These are phyloP conservation scores for Nicotiana rustica DNA, from an alignment of 305 asterid species.

Conservation along the genomic window DNA sequence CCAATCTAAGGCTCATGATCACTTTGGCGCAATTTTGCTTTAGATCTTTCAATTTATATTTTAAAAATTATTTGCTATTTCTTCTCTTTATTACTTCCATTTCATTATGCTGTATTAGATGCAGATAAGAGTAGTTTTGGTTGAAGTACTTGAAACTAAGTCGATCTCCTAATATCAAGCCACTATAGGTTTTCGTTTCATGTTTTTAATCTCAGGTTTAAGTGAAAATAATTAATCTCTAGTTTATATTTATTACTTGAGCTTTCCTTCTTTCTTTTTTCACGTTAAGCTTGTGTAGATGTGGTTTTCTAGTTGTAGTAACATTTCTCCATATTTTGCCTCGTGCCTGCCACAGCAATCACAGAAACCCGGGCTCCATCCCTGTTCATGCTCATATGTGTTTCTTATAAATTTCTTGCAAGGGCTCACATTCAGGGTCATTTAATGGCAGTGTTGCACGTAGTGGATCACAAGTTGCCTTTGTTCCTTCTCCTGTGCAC, in stretches of 20 bases:
- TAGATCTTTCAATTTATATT: no score
- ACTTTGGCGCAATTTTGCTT: no score
- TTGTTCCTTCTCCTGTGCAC: conserved; percentile 8
- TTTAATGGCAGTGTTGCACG: conserved; percentile 18
- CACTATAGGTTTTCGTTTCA: not conserved
- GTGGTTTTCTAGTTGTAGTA: conserved; percentile 18
- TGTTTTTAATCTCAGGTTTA: not conserved
- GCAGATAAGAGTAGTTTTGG: not conserved
- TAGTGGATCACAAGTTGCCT: not conserved
- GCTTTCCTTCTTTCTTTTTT: not conserved
- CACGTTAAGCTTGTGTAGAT: conserved; percentile 14
- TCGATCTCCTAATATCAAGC: conserved; percentile 26
- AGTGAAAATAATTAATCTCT: not conserved
- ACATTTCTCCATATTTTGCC: conserved; percentile 22
- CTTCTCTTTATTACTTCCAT: conserved; percentile 3
- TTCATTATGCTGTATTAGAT: not conserved
- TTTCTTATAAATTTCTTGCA: not conserved
- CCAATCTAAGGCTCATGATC: no score
- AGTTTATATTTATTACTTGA: not conserved
- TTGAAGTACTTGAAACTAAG: conserved; percentile 20
- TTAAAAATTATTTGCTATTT: not conserved
- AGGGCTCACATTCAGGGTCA: not conserved
- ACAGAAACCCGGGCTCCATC: not conserved
- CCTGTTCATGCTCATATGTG: not conserved
- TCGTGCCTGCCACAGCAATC: conserved; percentile 26